Percentiles rank a stretch among this genome's conserved stretches.
Evolutionary conservation across 441 rosid species (phyloP).

Genomic region (Daphne laureola): DNA sequence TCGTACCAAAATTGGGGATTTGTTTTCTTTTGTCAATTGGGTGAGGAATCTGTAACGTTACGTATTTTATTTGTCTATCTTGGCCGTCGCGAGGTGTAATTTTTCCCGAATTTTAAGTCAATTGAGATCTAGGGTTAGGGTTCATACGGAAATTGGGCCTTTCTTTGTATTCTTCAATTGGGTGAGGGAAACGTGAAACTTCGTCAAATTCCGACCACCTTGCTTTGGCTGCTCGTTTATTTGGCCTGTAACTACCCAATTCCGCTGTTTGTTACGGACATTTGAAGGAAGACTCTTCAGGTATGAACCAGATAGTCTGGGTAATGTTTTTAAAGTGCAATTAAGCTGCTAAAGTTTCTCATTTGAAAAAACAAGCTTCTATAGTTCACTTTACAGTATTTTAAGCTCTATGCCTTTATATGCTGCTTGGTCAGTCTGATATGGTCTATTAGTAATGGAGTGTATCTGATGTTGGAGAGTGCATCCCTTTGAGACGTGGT

Average conservation of each 20-base stretch:
- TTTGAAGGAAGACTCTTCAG: constrained; percentile 16
- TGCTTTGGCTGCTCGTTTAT: constrained; percentile 1
- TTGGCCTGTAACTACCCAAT: constrained; percentile 4
- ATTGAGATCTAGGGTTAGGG: constrained; percentile 27
- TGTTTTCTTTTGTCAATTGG: background rate
- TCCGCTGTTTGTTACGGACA: constrained; percentile 4
- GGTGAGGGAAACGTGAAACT: constrained; percentile 5
- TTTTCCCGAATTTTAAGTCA: constrained; percentile 5
- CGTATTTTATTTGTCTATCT: background rate
- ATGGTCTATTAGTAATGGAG: constrained; percentile 2
- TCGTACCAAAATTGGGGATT: no score
- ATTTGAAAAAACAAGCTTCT: no score
- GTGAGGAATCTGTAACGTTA: constrained; percentile 9
- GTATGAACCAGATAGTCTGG: constrained; percentile 9
- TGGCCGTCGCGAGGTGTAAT: background rate
- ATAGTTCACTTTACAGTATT: background rate
- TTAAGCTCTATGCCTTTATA: background rate
- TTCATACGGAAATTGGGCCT: constrained; percentile 12
- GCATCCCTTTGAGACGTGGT: background rate
- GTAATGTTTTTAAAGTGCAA: background rate
- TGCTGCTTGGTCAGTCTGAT: background rate
- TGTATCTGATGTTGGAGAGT: background rate
- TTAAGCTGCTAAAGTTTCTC: background rate
- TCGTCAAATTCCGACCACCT: background rate
- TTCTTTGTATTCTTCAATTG: constrained; percentile 3